These are phyloP conservation scores for Barnettozyma siamensis DNA, from an alignment of 805 yeast genomes.

Conservation along the genomic window DNA sequence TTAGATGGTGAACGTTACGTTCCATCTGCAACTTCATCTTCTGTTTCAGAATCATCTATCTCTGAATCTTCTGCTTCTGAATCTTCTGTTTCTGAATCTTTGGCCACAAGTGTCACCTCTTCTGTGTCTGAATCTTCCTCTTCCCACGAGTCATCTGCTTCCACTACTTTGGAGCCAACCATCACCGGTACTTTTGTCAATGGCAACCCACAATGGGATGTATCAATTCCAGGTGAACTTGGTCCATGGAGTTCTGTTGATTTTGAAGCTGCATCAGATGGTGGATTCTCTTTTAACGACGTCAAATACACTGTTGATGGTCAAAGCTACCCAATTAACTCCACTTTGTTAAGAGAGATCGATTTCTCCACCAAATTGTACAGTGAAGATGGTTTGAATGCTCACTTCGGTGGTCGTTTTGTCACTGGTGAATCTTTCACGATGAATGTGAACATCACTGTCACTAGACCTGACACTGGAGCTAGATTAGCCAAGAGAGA, in stretches of 20 bases:
- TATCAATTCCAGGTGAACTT: conserved; percentile 16
- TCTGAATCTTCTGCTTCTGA: not conserved
- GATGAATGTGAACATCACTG: conserved; percentile 1
- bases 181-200: conserved; percentile 9
- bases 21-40: not conserved
- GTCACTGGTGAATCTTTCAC: conserved; percentile 3
- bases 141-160: not conserved
- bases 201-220: conserved; percentile 14
- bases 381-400: conserved; percentile 4
- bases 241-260: conserved; percentile 19
- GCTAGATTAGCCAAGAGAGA: conserved; percentile 4
- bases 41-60: not conserved
- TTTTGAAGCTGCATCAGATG: conserved; percentile 3
- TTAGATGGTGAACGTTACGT: not conserved
- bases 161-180: not conserved
- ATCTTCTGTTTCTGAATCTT: not conserved
- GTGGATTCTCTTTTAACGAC: conserved; percentile 1
- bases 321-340: conserved; percentile 3
- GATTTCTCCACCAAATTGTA: not conserved
- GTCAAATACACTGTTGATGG: conserved; percentile 2
- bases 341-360: conserved; percentile 2
- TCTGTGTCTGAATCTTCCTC: not conserved
- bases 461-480: conserved; percentile 1
- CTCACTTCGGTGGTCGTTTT: conserved; percentile 5
- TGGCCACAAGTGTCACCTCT: no score